Evolutionary conservation across 2,329 filamentous ascomycete genomes (phyloP), one percentile per base, ranked within the genome.

Genomic region (Exophiala sideris): DNA sequence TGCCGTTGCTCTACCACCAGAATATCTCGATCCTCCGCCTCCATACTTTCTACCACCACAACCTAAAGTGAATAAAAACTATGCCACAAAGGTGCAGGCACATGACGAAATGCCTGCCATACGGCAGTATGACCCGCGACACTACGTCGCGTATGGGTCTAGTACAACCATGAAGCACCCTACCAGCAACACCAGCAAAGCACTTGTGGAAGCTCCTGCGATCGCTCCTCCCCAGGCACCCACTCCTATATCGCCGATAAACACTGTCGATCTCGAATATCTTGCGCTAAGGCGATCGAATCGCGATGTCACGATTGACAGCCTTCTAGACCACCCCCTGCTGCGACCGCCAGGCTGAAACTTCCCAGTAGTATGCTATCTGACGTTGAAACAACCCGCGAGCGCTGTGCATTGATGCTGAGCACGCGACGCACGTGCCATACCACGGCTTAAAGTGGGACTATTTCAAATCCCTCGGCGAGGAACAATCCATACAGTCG

Each of bases 21-120:
- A 54, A 5, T 50, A 61, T 46, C 49, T 57, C 34, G 53, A 61
- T 24, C 52, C 53, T 47, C 59, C 59, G 14, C 59, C 59, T 21
- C 53, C 52, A 33, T 61, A 59, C 45, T 56, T 52, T 38, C 40
- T 16, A 4, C 41, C 20, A 24, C 18, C 10, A n/a, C 20, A n/a
- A 12, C 21, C 41, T 4, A 32, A 3, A 18, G 11, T 9, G 41
- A 9, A 44, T 29, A 12, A 18, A 21, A 10, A 24, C 21, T 24
- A 14, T 32, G 20, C 21, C 2, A 44, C 10, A 12, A 44, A 24
- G 8, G n/a, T 20, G 41, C 41, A 44, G 10, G 20, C 41, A 29
- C 12, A 44, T 44, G 18, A 29, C 2, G 3, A n/a, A 18, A 8
- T n/a, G 7, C 8, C 18, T 7, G 20, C 45, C 45, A 20, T 48